Evolutionary conservation across 2,329 filamentous ascomycete genomes (phyloP), one percentile per base, ranked within the genome.

Genomic region (Cordyceps cateniannulata): DNA sequence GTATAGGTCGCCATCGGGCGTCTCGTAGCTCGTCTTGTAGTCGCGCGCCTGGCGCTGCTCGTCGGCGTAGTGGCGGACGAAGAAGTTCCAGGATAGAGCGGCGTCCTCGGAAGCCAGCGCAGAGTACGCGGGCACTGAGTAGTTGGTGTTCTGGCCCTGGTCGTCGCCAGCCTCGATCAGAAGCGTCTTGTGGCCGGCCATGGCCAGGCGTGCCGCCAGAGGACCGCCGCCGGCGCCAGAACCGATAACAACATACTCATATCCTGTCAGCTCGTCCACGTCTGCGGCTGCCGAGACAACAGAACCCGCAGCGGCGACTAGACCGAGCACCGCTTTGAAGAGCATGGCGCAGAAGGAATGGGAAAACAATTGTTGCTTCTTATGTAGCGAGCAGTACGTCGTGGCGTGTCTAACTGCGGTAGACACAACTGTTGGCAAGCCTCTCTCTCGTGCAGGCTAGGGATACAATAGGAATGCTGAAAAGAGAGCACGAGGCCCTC

Each of bases 171-270:
- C 83, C 65, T 86, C 83, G 35, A 86, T 76, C 3, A 87, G 77
- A n/a, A 87, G 79, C 1, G 82, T 82, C 64, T 78, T 81, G 72
- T 82, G 78, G 45, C 85, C 84, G 38, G 81, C 80, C 55, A 81
- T 73, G n/a, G 85, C 84, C 29, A 87, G 78, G 47, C 83, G 78
- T 25, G 81, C 80, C 14, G 84, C 83, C 5, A 86, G 69, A 8
- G 83, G 83, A 18, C 80, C 83, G 51, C 84, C 84, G 14, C 84
- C 83, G 7, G 83, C 76, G 3, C 84, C 84, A 7, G 81, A 84
- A 12, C 85, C 84, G 42, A 87, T 82, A 10, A 87, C 78, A 29
- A 87, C 75, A 71, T 85, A 87, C 63, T 87, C 85, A 67, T 87
- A 87, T 20, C 68, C 71, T 2, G 67, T 66, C 10, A 72, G 67